Percentiles rank a stretch among this genome's conserved stretches.
Conservation (phyloP, 495 filamentous ascomycete genomes). For the Penicillium coffeae region DNA sequence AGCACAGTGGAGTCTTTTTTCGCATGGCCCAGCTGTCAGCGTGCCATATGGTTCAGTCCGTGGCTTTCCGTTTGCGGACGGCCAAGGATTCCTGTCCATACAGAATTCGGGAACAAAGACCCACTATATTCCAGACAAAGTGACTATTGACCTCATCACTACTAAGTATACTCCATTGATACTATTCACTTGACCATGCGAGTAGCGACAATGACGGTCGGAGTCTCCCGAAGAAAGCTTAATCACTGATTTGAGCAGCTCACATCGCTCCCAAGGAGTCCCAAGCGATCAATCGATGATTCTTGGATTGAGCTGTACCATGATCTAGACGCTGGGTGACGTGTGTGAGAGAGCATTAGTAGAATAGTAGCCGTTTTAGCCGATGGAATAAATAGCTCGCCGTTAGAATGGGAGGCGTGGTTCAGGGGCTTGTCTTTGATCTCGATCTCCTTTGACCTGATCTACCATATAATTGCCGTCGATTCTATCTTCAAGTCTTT, state of each 20-base stretch:
- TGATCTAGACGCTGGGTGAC: conserved; percentile 9
- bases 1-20: background rate
- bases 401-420: too few species aligned
- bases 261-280: too few species aligned
- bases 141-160: conserved; percentile 17
- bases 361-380: background rate
- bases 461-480: background rate
- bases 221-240: background rate
- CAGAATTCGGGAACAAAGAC: background rate
- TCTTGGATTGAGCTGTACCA: conserved; percentile 3
- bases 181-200: background rate
- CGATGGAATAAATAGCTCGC: background rate
- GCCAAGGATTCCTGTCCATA: background rate
- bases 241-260: too few species aligned
- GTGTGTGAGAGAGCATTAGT: conserved; percentile 10
- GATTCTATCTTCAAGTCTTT: background rate
- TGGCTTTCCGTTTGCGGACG: background rate
- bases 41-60: background rate
- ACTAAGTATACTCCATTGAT: background rate
- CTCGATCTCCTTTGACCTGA: too few species aligned
- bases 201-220: background rate
- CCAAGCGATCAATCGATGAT: conserved; percentile 22
- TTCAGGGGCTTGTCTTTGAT: too few species aligned
- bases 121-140: conserved; percentile 7
- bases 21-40: background rate